Evolutionary conservation across 495 filamentous ascomycete species (phyloP).

Genomic region (Aspergillus egyptiacus): DNA sequence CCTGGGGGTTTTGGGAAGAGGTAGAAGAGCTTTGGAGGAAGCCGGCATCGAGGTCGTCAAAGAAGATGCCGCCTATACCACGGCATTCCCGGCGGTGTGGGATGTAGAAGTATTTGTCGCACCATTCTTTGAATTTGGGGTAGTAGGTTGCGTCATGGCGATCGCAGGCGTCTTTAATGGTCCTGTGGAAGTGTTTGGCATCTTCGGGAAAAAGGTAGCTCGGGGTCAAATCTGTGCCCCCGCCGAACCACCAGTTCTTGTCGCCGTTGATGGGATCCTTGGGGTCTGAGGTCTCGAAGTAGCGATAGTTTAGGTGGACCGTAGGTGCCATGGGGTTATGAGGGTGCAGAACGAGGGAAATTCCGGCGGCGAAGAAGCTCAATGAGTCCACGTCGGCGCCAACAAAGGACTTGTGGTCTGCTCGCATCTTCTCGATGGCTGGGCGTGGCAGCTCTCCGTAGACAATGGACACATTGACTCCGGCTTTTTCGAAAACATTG

Average conservation of each 20-base stretch:
- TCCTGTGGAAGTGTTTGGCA: constrained; percentile 91
- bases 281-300: constrained; percentile 81
- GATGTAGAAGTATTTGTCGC: constrained; percentile 93
- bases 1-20: constrained; percentile 70
- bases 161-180: constrained; percentile 89
- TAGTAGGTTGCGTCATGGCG: constrained; percentile 90
- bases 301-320: constrained; percentile 97
- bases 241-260: constrained; percentile 93
- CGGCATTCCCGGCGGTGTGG: constrained; percentile 86
- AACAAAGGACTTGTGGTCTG: constrained; percentile 83
- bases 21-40: constrained; percentile 39
- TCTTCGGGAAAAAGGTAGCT: constrained; percentile 95
- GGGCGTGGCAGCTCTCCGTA: constrained; percentile 86
- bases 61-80: constrained; percentile 95
- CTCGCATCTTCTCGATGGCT: constrained; percentile 89
- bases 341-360: constrained; percentile 90
- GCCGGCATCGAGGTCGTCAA: constrained; percentile 86
- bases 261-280: constrained; percentile 61
- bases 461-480: constrained; percentile 89
- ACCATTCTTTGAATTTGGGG: constrained; percentile 95
- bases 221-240: constrained; percentile 89
- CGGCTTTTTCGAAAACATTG: constrained; percentile 96
- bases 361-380: constrained; percentile 89
- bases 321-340: constrained; percentile 95
- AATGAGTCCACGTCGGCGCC: constrained; percentile 69